Base-by-base conservation (phyloP, 768 basidiomycete genomes). In the Favolaschia claudopus region DNA sequence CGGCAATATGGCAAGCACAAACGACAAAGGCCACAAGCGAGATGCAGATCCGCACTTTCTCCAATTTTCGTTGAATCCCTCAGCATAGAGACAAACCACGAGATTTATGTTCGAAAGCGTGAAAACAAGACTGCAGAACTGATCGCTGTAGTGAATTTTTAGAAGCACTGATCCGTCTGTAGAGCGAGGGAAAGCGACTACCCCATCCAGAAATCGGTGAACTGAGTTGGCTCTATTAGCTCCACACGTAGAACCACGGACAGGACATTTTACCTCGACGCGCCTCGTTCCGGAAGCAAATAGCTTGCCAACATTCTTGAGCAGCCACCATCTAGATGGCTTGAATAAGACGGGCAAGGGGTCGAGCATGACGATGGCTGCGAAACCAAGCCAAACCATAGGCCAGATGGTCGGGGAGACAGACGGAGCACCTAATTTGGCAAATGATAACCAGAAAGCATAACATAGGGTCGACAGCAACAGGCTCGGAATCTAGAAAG, bases 121-220 rank as follows among this genome's bases (percentile, higher is more conserved):
- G 74, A 91, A 96, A 7, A 82, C 74, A 37, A 97, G 79, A 63
- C 91, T 93, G 75, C 91, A 92, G 67, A 92, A 83, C 64, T 93
- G 91, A 67, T 95, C 93, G 14, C 91, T 93, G 67, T 10, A 37
- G 27, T 36, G 24, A 24, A 38, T 36, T 31, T 31, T n/a, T 27
- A 24, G 17, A 8, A 38, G 58, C 2, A 50, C 19, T n/a, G 24
- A 37, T 17, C 0, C 13, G 19, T 50, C 27, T 50, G 14, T 25
- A 2, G 36, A 38, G 10, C 7, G 13, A 32, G 20, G 37, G 28
- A 43, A 28, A 43, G 12, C 28, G 24, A 14, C 52, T 72, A 91
- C 91, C 91, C 93, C 70, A 94, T 80, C 93, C 93, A 95, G 85
- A 94, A 92, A 78, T 93, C 93, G 15, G 88, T 75, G 70, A 95